Conservation (phyloP, 2,329 filamentous ascomycete species). For the Zasmidium cellare region DNA sequence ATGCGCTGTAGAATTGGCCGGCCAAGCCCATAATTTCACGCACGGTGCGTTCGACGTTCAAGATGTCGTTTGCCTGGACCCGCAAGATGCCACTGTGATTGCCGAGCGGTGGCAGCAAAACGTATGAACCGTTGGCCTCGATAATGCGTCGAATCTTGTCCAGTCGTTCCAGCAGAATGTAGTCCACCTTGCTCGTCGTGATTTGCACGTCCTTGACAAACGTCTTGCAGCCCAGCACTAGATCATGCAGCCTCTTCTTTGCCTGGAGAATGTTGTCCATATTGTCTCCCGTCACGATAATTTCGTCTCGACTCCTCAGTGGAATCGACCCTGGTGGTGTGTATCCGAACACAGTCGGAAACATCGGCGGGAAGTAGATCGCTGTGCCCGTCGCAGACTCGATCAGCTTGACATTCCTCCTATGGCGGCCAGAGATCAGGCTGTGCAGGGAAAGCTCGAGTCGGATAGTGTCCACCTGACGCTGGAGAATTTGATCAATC, state of each 20-base stretch:
- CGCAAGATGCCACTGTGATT: slow-evolving; percentile 81
- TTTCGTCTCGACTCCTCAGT: slow-evolving; percentile 80
- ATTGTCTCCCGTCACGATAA: slow-evolving; percentile 91
- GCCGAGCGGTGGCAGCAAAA: slow-evolving; percentile 85
- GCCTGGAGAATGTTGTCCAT: slow-evolving; percentile 81
- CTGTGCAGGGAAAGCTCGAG: slow-evolving; percentile 87
- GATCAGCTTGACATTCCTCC: slow-evolving; percentile 97
- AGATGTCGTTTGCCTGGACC: slow-evolving; percentile 87
- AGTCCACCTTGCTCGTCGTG: slow-evolving; percentile 89
- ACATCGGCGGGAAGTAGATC: slow-evolving; percentile 96
- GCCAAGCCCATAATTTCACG: slow-evolving; percentile 94
- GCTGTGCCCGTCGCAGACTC: slow-evolving; percentile 94
- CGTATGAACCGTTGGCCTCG: slow-evolving; percentile 92
- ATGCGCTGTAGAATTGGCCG: slow-evolving; percentile 95
- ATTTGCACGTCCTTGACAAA: slow-evolving; percentile 88
- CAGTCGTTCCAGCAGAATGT: slow-evolving; percentile 82
- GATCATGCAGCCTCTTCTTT: slow-evolving; percentile 86
- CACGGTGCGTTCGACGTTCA: slow-evolving; percentile 92
- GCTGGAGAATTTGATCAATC: slow-evolving; percentile 85
- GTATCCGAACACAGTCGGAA: slow-evolving; percentile 88
- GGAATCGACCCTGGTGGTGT: slow-evolving; percentile 73
- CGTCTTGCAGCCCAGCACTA: slow-evolving; percentile 74
- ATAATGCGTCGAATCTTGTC: slow-evolving; percentile 98
- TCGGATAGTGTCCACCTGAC: slow-evolving; percentile 74
- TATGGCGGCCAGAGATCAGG: slow-evolving; percentile 85